A percentile compares a stretch with the other conserved stretches of the same genome.
phyloP scores from a whole-genome alignment of 2,329 filamentous ascomycete genomes.

The Aspergillus sp. region DNA sequence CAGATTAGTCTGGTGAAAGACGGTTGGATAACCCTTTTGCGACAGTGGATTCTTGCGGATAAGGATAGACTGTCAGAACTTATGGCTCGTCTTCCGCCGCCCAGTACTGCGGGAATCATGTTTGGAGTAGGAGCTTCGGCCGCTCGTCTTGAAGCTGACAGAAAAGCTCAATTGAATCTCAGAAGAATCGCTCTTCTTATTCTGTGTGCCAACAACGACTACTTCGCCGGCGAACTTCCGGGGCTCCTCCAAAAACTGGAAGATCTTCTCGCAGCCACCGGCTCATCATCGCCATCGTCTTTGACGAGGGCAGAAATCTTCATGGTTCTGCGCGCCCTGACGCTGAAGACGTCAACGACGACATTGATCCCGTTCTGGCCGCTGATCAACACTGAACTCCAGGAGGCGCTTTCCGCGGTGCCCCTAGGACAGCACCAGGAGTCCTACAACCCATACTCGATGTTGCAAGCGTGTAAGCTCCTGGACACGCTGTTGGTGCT shows the following conservation, averaged over 20 bases:
- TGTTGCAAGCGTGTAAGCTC: slow-evolving; percentile 89
- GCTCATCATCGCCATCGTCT: slow-evolving; percentile 84
- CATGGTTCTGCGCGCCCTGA: slow-evolving; percentile 73
- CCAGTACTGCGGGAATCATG: slow-evolving; percentile 89
- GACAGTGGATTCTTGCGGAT: slow-evolving; percentile 75
- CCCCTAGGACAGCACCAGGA: slow-evolving; percentile 63
- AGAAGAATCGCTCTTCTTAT: slow-evolving; percentile 73
- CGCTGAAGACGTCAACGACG: slow-evolving; percentile 67
- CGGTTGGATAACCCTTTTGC: slow-evolving; percentile 75
- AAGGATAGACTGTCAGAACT: slow-evolving; percentile 83
- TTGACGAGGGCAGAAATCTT: slow-evolving; percentile 82
- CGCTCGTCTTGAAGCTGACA: slow-evolving; percentile 87
- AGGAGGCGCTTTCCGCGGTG: slow-evolving; percentile 67
- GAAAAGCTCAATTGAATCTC: slow-evolving; percentile 82
- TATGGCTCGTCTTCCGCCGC: slow-evolving; percentile 67
- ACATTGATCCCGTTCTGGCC: slow-evolving; percentile 86
- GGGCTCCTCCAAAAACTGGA: slow-evolving; percentile 73
- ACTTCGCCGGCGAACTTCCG: slow-evolving; percentile 68
- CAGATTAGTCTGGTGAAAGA: slow-evolving; percentile 56
- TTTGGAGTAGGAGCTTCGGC: slow-evolving; percentile 97
- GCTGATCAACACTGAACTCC: slow-evolving; percentile 75
- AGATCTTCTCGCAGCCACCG: slow-evolving; percentile 74
- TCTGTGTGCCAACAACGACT: slow-evolving; percentile 66
- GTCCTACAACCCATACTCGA: slow-evolving; percentile 64
- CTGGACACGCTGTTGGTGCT: slow-evolving; percentile 80